phyloP scores from a whole-genome alignment of 2,329 filamentous ascomycete species.

The Periconia sp. region DNA sequence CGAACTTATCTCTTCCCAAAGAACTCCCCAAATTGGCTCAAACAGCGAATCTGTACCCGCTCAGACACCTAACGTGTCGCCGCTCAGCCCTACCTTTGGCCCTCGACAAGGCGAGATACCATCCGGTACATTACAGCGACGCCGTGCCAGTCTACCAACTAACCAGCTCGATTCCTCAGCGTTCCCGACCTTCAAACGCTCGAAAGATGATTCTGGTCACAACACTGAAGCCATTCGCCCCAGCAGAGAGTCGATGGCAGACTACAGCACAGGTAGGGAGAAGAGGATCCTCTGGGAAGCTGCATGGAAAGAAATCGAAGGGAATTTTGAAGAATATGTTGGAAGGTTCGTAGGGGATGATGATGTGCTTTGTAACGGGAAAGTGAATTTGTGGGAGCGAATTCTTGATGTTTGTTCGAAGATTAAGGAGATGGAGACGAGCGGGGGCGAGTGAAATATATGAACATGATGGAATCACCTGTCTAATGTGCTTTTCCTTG shows the following conservation, averaged over 20 bases:
- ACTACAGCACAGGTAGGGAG: not conserved
- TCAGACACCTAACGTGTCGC: slow-evolving; percentile 3
- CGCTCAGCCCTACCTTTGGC: slow-evolving; percentile 17
- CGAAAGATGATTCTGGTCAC: not conserved
- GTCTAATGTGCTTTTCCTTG: no score
- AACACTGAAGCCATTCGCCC: not conserved
- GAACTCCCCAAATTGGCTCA: not conserved
- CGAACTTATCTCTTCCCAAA: not conserved
- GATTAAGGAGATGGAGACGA: not conserved
- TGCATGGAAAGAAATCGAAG: slow-evolving; percentile 13
- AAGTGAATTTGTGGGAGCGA: not conserved
- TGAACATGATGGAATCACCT: not conserved
- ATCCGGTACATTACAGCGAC: slow-evolving; percentile 10
- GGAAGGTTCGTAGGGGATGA: slow-evolving; percentile 3
- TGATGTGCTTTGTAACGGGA: not conserved
- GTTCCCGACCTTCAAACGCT: not conserved
- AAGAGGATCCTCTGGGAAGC: slow-evolving; percentile 15
- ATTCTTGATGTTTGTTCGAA: not conserved
- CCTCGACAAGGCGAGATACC: slow-evolving; percentile 8
- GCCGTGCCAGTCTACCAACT: slow-evolving; percentile 6
- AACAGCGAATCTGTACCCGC: not conserved
- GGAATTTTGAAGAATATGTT: slow-evolving; percentile 11
- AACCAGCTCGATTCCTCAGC: not conserved
- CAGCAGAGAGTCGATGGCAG: not conserved
- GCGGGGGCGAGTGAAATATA: not conserved